A percentile compares a stretch with the other conserved stretches of the same genome.
phyloP scores from a whole-genome alignment of 2,329 filamentous ascomycete genomes.

The Chalaropsis ovoidea region DNA sequence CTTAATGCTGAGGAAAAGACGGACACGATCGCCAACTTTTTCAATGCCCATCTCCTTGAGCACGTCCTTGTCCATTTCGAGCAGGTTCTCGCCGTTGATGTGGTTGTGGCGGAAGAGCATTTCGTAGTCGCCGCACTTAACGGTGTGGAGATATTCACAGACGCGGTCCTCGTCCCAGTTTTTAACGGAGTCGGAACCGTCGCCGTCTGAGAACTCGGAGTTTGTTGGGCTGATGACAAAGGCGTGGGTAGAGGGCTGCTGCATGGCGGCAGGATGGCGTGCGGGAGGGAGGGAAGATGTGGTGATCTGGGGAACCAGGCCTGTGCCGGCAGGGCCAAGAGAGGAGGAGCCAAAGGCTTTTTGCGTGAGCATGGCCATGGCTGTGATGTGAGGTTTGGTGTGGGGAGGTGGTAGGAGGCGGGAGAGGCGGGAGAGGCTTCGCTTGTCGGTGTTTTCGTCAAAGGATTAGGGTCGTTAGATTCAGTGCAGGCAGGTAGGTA shows the following conservation, averaged over 20 bases:
- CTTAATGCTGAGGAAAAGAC: slow-evolving; percentile 77
- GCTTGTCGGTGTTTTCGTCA: not conserved
- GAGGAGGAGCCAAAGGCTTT: slow-evolving; percentile 54
- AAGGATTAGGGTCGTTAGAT: not conserved
- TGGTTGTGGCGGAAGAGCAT: slow-evolving; percentile 82
- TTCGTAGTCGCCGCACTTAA: slow-evolving; percentile 92
- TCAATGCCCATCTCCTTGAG: slow-evolving; percentile 97
- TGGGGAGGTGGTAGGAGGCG: not conserved
- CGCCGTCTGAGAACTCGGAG: slow-evolving; percentile 60
- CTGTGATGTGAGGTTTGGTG: not conserved
- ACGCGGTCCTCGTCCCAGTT: slow-evolving; percentile 89
- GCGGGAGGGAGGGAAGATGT: slow-evolving; percentile 41
- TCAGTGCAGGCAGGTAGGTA: no score
- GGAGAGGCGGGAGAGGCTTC: not conserved
- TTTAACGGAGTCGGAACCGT: slow-evolving; percentile 64
- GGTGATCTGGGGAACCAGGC: slow-evolving; percentile 40
- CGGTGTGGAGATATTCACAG: slow-evolving; percentile 77
- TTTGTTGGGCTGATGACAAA: slow-evolving; percentile 23
- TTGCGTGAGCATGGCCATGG: slow-evolving; percentile 69
- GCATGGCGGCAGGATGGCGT: slow-evolving; percentile 31
- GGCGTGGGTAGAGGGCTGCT: slow-evolving; percentile 16
- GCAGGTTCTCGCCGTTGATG: slow-evolving; percentile 91
- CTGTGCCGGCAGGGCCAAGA: slow-evolving; percentile 42
- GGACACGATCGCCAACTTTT: slow-evolving; percentile 91
- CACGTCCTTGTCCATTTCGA: slow-evolving; percentile 94